A percentile compares a stretch with the other conserved stretches of the same genome.
These are phyloP conservation scores for Gentiana dahurica DNA, from an alignment of 257 asterid species.

Conservation along the genomic window DNA sequence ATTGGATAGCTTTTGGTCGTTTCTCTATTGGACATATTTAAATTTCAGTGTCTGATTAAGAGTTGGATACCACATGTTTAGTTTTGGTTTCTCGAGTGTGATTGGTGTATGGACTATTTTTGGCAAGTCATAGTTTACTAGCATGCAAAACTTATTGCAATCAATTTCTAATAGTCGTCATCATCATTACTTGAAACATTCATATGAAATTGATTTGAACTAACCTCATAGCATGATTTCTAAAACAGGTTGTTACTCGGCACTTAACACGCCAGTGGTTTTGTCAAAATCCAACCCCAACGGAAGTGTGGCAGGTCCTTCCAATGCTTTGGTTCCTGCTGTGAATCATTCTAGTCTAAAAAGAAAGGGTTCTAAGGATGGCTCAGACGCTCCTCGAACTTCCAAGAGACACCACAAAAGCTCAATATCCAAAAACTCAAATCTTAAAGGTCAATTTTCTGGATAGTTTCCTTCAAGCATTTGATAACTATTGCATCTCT, in stretches of 20 bases:
- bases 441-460: conserved; percentile 35
- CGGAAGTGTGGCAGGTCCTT: conserved; percentile 14
- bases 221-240: not conserved
- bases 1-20: no score
- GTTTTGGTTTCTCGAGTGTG: no score
- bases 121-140: no score
- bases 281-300: conserved; percentile 31
- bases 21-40: no score
- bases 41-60: no score
- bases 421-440: conserved; percentile 16
- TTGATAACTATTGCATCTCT: not conserved
- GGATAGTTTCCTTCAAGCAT: not conserved
- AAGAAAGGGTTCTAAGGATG: conserved; percentile 44
- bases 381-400: conserved; percentile 15
- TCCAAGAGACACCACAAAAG: conserved; percentile 50
- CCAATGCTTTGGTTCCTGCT: conserved; percentile 34
- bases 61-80: no score
- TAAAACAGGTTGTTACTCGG: conserved; percentile 47
- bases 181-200: no score
- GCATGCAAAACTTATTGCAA: no score
- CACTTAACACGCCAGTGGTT: conserved; percentile 31
- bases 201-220: not conserved
- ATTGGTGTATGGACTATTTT: no score
- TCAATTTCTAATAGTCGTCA: no score
- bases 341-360: conserved; percentile 27